phyloP scores from a whole-genome alignment of 257 asterid species.

The Nicotiana attenuata region DNA sequence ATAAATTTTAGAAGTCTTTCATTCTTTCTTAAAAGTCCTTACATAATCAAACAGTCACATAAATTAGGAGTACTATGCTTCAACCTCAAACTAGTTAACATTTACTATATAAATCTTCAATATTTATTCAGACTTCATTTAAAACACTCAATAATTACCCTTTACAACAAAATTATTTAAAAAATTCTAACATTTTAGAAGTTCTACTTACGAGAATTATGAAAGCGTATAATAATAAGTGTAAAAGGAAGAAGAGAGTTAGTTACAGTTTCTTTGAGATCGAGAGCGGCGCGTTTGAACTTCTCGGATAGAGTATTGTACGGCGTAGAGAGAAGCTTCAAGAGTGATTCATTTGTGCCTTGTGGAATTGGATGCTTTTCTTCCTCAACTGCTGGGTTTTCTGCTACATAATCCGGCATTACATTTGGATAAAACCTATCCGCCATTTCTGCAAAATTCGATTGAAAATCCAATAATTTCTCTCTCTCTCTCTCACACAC shows the following conservation, averaged over 20 bases:
- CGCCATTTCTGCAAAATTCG: slow-evolving; percentile 31
- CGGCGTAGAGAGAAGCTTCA: slow-evolving; percentile 51
- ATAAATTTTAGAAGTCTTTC: too few species aligned
- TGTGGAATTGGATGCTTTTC: slow-evolving; percentile 19
- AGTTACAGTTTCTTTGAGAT: slow-evolving; percentile 60
- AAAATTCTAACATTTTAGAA: too few species aligned
- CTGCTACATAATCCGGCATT: slow-evolving; percentile 67
- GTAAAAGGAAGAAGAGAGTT: not conserved
- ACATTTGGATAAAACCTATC: slow-evolving; percentile 49
- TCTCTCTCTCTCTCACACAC: too few species aligned
- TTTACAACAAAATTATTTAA: too few species aligned
- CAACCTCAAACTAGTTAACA: too few species aligned
- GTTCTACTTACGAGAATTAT: not conserved
- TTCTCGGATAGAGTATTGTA: slow-evolving; percentile 30
- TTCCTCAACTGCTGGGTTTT: slow-evolving; percentile 27
- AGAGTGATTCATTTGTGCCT: slow-evolving; percentile 47
- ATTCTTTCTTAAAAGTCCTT: too few species aligned
- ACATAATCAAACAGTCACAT: not conserved
- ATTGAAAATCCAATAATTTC: not conserved
- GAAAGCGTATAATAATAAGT: not conserved
- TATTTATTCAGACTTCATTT: too few species aligned
- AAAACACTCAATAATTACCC: too few species aligned
- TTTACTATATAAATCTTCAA: too few species aligned
- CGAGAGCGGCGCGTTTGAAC: slow-evolving; percentile 51
- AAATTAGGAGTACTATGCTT: not conserved